A percentile compares a stretch with the other conserved stretches of the same genome.
phyloP scores from a whole-genome alignment of 2,329 filamentous ascomycete species.

The Fusarium penzigii region DNA sequence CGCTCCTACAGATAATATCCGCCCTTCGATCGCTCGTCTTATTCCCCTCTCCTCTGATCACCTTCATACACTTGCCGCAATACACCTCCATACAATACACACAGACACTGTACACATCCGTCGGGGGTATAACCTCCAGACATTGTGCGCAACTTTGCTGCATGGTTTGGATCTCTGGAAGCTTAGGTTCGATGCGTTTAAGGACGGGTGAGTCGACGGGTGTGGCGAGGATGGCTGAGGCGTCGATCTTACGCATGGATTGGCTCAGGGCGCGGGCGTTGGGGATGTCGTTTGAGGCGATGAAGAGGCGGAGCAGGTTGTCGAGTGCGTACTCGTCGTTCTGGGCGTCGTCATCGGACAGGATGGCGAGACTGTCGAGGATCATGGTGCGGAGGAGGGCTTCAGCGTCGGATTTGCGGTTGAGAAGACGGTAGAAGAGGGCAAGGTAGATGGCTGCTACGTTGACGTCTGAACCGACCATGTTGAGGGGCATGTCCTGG shows the following conservation, averaged over 20 bases:
- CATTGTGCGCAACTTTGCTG: conserved; percentile 42
- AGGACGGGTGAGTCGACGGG: conserved; percentile 32
- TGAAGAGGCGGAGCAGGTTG: conserved; percentile 41
- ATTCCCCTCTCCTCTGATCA: conserved; percentile 34
- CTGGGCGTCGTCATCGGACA: conserved; percentile 42
- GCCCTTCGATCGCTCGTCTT: conserved; percentile 30
- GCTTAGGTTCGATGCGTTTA: conserved; percentile 35
- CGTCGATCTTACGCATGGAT: conserved; percentile 41
- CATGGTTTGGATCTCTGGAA: conserved; percentile 37
- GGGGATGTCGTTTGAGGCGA: conserved; percentile 38
- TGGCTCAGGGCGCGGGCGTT: conserved; percentile 40
- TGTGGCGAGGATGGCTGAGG: conserved; percentile 28
- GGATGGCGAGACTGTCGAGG: conserved; percentile 38
- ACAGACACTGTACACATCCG: conserved; percentile 38
- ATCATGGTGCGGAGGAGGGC: conserved; percentile 36
- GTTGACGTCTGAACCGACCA: conserved; percentile 45
- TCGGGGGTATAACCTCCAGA: conserved; percentile 34
- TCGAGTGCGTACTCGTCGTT: conserved; percentile 45
- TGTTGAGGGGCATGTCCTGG: conserved; percentile 40
- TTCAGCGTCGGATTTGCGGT: conserved; percentile 29
- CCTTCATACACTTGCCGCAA: conserved; percentile 37
- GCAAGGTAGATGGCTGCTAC: conserved; percentile 43
- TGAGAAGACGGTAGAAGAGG: conserved; percentile 38
- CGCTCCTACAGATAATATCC: conserved; percentile 36
- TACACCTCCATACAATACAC: conserved; percentile 41